A percentile compares a stretch with the other conserved stretches of the same genome.
phyloP scores from a whole-genome alignment of 2,329 filamentous ascomycete genomes.

The Didymosphaeria variabile region DNA sequence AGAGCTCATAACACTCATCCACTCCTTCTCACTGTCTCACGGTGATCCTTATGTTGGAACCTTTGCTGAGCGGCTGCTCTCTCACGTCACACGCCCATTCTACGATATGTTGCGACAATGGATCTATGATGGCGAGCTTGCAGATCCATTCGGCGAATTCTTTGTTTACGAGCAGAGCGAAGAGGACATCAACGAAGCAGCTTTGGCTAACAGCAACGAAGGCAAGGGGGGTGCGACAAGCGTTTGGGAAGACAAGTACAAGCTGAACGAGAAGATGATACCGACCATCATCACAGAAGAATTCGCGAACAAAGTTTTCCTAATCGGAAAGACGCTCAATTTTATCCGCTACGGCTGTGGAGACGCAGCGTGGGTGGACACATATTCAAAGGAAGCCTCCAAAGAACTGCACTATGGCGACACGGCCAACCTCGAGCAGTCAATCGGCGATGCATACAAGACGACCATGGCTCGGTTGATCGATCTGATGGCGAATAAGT shows the following conservation, averaged over 20 bases:
- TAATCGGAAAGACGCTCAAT: conserved; percentile 97
- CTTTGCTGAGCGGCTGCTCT: conserved; percentile 88
- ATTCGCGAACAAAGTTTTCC: conserved; percentile 94
- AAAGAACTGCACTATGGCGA: conserved; percentile 93
- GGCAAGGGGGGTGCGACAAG: conserved; percentile 73
- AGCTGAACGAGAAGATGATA: conserved; percentile 83
- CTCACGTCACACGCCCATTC: conserved; percentile 89
- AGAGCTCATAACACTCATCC: conserved; percentile 91
- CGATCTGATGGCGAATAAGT: conserved; percentile 92
- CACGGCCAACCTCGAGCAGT: conserved; percentile 87
- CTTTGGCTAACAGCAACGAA: conserved; percentile 45
- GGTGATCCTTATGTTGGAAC: conserved; percentile 93
- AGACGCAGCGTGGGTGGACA: conserved; percentile 94
- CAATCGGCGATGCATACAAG: conserved; percentile 97
- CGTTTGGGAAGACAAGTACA: conserved; percentile 98
- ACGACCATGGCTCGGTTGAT: conserved; percentile 96
- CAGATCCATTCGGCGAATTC: conserved; percentile 95
- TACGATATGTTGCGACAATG: conserved; percentile 95
- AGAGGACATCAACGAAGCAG: conserved; percentile 51
- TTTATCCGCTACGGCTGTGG: conserved; percentile 97
- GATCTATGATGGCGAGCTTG: conserved; percentile 98
- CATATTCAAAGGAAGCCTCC: conserved; percentile 90
- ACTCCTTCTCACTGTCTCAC: conserved; percentile 90
- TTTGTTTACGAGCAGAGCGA: conserved; percentile 87
- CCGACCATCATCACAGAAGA: conserved; percentile 92